Base-by-base conservation (phyloP, 1,139 yeast genomes). In the Arxiozyma heterogenica region DNA sequence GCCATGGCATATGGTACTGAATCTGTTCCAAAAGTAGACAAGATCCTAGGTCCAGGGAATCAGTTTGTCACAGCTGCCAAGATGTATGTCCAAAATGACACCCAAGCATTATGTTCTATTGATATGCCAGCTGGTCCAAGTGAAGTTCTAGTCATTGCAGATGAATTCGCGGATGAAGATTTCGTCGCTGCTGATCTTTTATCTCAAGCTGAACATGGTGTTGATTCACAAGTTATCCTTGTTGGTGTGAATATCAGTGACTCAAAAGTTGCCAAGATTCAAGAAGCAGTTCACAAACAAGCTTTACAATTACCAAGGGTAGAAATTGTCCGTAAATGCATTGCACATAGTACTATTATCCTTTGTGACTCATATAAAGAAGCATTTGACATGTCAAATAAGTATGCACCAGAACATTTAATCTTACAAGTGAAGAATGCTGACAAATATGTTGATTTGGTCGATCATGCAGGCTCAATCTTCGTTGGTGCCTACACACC, bases 111-210 rank as follows among this genome's bases (percentile, higher is more conserved):
- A 62, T 94, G 96, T 67, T 86, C 96, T 41, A 94, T 93, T 63
- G 99, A 93, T 71, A 91, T 93, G 98, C 99, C 99, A 50, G 99
- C 99, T 25, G 99, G 99, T 5, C 99, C 99, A 30, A 86, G 96
- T 53, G 99, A 93, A 73, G 99, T 93, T 18, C 77, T 93, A 59
- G 98, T 93, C 20, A 78, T 93, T 63, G 96, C 97, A 47, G 99
- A 93, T 70, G 79, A 76, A 56, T 68, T 79, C 50, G 89, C 98
- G 6, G 96, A 89, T 71, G 91, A 95, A 18, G 96, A 91, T 64
- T 93, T 88, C 71, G 98, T 93, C 42, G 98, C 98, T 23, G 82
- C 93, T 62, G 99, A 93, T 69, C 78, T 93, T 68, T 77, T 93
- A 57, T 91, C 98, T 0, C 99, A 93, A 75, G 99, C 99, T 34